Percentiles rank a stretch among this genome's conserved stretches.
Conservation (phyloP, 495 filamentous ascomycete genomes). For the Tuber borchii region DNA sequence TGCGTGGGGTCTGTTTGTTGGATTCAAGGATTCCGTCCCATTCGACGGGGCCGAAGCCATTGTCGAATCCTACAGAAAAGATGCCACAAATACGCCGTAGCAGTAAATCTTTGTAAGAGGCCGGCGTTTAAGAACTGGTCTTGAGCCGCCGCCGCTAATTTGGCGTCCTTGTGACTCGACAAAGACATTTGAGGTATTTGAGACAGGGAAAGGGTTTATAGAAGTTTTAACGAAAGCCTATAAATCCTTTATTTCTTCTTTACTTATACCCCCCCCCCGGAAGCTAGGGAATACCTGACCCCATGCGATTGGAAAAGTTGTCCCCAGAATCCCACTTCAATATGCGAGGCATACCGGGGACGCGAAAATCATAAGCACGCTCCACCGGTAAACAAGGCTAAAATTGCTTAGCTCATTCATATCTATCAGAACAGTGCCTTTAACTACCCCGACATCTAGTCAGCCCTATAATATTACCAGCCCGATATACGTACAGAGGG, state of each 20-base stretch:
- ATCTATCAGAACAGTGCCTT: background rate
- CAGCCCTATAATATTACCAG: background rate
- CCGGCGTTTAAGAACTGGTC: background rate
- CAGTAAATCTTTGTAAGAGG: background rate
- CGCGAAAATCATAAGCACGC: background rate
- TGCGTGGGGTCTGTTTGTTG: background rate
- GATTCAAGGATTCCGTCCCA: background rate
- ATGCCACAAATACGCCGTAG: background rate
- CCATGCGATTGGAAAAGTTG: background rate
- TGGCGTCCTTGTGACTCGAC: background rate
- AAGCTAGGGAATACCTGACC: background rate
- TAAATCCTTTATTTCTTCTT: background rate
- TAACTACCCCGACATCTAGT: background rate
- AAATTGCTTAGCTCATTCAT: background rate
- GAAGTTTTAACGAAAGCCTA: background rate
- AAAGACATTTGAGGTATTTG: background rate
- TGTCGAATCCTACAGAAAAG: background rate
- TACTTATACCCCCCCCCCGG: background rate
- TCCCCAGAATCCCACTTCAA: background rate
- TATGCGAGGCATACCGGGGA: background rate
- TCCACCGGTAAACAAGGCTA: background rate
- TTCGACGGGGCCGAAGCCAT: background rate
- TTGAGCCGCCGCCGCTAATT: background rate
- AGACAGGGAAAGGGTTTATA: background rate
- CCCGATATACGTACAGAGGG: background rate